phyloP scores from a whole-genome alignment of 1,139 yeast genomes.

The Kodamaea anthophila region DNA sequence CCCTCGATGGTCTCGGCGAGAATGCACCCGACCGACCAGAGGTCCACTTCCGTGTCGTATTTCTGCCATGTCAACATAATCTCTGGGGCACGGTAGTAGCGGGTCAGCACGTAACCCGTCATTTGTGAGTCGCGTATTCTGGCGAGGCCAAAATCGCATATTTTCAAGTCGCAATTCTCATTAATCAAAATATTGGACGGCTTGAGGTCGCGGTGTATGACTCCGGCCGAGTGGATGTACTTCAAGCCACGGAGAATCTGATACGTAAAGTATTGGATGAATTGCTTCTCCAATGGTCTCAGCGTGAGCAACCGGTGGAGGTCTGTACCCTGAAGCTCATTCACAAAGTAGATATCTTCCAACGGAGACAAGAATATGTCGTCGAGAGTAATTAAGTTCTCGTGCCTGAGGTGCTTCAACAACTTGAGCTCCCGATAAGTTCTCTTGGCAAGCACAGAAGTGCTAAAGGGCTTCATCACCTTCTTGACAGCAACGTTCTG shows the following conservation, averaged over 20 bases:
- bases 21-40: slow-evolving; percentile 99
- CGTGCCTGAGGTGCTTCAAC: slow-evolving; percentile 90
- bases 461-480: slow-evolving; percentile 94
- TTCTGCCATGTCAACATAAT: slow-evolving; percentile 99
- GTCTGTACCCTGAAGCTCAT: slow-evolving; percentile 95
- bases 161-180: slow-evolving; percentile 25
- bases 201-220: slow-evolving; percentile 24
- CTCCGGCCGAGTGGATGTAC: slow-evolving; percentile 27
- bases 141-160: slow-evolving; percentile 54
- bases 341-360: slow-evolving; percentile 95
- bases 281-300: slow-evolving; percentile 91
- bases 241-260: slow-evolving; percentile 25
- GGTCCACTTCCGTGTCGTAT: slow-evolving; percentile 96
- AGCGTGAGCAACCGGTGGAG: slow-evolving; percentile 85
- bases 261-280: slow-evolving; percentile 83
- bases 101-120: slow-evolving; percentile 97
- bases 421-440: slow-evolving; percentile 93
- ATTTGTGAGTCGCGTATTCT: slow-evolving; percentile 97
- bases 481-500: slow-evolving; percentile 96
- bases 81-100: slow-evolving; percentile 98
- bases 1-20: slow-evolving; percentile 99
- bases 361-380: slow-evolving; percentile 92
- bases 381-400: slow-evolving; percentile 85
- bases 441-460: slow-evolving; percentile 91
- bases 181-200: slow-evolving; percentile 24